Evolutionary conservation across 2,329 filamentous ascomycete species (phyloP), one percentile per base, ranked within the genome.

Genomic region (Trichoderma asperellum): DNA sequence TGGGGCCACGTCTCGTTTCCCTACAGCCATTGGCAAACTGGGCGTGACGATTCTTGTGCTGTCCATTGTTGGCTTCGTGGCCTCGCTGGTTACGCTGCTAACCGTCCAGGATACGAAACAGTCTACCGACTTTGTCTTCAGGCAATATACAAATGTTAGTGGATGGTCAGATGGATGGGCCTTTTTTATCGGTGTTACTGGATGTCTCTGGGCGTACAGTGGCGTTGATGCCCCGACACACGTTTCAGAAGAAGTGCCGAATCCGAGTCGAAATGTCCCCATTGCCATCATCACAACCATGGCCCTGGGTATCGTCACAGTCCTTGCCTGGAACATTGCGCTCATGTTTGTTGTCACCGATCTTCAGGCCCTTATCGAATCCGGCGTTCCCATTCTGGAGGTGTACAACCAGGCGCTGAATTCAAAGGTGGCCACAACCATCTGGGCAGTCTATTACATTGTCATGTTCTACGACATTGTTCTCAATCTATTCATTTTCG

Each of bases 401-500:
- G 73, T 75, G 2, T 75, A 75, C 35, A 74, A 71, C 29, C 74
- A 75, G 32, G 70, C 74, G 0, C 57, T 75, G 2, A 73, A 73
- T 37, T 74, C 73, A 4, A 67, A 68, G 1, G 73, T 74, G n/a
- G 74, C 73, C 0, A 75, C 74, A 0, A 75, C 74, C 0, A 73
- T 75, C 32, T 75, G 73, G 72, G 70, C 70, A 0, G 70, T 75
- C 2, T 75, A 74, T 53, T 75, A 75, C 32, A 75, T 75, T 8
- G 21, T 75, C 24, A 71, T 75, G 71, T 75, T 75, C 57, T 75
- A 75, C 69, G 74, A 75, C 12, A 75, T 75, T 24, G 73, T 75
- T 1, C 53, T 75, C 29, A 75, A 75, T 14, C 53, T 75, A 0
- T 75, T 75, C 53, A 74, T 75, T 14, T 75, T 75, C 43, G 72